Conservation (phyloP, 2,329 filamentous ascomycete genomes). For the Ramichloridium luteum region DNA sequence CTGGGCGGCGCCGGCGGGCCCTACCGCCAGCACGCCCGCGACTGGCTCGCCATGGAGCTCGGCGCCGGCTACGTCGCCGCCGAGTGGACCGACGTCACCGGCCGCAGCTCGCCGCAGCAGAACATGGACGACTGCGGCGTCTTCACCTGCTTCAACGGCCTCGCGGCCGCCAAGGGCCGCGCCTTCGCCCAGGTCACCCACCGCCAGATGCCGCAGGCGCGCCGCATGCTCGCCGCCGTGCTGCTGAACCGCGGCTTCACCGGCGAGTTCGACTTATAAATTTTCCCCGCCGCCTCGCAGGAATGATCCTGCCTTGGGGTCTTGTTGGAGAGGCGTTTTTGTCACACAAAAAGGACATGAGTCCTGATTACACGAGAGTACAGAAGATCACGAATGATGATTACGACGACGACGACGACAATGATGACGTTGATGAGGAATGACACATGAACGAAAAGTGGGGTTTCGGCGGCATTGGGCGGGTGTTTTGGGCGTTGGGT, state of each 20-base stretch:
- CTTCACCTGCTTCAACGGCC: conserved; percentile 60
- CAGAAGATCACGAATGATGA: too few species aligned
- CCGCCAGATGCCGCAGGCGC: conserved; percentile 16
- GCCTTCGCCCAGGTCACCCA: conserved; percentile 19
- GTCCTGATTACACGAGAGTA: too few species aligned
- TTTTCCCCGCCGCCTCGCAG: too few species aligned
- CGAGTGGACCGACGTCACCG: conserved; percentile 48
- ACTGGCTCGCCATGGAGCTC: conserved; percentile 49
- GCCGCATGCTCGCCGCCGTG: conserved; percentile 49
- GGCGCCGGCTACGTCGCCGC: conserved; percentile 40
- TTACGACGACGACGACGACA: too few species aligned
- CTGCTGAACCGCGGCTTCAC: conserved; percentile 55
- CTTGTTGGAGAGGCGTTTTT: too few species aligned
- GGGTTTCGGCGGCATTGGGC: too few species aligned
- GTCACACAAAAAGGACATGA: too few species aligned
- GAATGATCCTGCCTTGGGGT: too few species aligned
- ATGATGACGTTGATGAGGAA: too few species aligned
- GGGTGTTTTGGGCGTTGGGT: too few species aligned
- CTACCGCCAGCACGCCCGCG: conserved; percentile 22
- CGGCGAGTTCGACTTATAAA: too few species aligned
- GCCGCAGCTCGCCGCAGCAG: conserved; percentile 43
- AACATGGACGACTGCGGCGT: conserved; percentile 69
- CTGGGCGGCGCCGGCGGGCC: conserved; percentile 35
- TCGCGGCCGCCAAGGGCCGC: conserved; percentile 48
- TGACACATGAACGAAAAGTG: too few species aligned